Evolutionary conservation across 345 rosid species (phyloP).

Genomic region (Moringa oleifera): DNA sequence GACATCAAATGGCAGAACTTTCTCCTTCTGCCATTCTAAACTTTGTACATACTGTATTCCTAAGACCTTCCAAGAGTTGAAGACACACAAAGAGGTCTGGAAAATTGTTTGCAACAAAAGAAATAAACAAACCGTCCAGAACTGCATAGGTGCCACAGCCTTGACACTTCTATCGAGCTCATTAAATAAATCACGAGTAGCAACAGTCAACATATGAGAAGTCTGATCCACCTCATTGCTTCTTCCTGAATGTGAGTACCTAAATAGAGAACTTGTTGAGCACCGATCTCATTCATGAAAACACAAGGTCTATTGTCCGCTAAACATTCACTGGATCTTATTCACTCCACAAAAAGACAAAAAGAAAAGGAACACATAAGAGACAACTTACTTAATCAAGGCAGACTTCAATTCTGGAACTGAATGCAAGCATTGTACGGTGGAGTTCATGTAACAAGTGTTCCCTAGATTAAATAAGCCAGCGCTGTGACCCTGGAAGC

Average conservation of each 20-base stretch:
- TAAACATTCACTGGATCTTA: neutral
- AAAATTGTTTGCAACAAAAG: neutral
- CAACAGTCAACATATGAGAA: conserved; percentile 91
- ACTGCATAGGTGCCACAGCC: conserved; percentile 90
- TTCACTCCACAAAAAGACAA: neutral
- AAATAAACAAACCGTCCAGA: conserved; percentile 78
- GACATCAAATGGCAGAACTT: neutral
- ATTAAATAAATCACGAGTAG: conserved; percentile 81
- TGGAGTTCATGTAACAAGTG: conserved; percentile 99
- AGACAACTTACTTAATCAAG: conserved; percentile 44
- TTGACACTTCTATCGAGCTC: conserved; percentile 90
- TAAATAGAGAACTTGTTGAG: conserved; percentile 23
- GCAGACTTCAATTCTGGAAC: conserved; percentile 97
- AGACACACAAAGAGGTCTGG: neutral
- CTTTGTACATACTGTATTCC: neutral
- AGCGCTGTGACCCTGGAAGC: conserved; percentile 87
- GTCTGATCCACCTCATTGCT: conserved; percentile 80
- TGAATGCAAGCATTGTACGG: conserved; percentile 89
- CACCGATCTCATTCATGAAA: conserved; percentile 9
- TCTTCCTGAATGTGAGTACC: conserved; percentile 68
- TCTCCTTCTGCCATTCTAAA: too few species aligned
- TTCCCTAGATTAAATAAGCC: conserved; percentile 87
- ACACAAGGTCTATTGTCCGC: neutral
- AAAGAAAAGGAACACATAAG: neutral
- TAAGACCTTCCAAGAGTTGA: conserved; percentile 1